A percentile compares a stretch with the other conserved stretches of the same genome.
Evolutionary conservation across 2,329 filamentous ascomycete species (phyloP).

Genomic region (Curvularia lunata): DNA sequence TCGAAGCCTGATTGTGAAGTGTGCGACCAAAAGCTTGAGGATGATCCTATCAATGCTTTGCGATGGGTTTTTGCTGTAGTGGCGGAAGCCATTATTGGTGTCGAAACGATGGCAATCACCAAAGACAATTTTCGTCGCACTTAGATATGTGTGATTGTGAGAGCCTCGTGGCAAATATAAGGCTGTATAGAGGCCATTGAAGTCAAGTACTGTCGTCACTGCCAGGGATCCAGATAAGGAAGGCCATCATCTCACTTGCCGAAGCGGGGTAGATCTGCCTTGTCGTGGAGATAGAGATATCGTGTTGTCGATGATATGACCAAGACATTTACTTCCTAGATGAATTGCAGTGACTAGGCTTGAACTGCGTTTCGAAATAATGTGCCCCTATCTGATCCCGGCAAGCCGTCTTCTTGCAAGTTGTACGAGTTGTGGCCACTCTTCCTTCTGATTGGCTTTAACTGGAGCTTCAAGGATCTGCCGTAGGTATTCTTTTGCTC

Average conservation of each 20-base stretch:
- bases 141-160: neutral
- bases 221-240: conserved; percentile 22
- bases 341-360: neutral
- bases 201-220: conserved; percentile 3
- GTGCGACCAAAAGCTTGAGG: conserved; percentile 55
- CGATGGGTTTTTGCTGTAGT: conserved; percentile 16
- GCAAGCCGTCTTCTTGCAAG: conserved; percentile 33
- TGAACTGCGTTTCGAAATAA: neutral
- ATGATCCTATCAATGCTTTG: conserved; percentile 52
- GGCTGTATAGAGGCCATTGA: neutral
- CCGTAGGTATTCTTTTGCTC: conserved; percentile 20
- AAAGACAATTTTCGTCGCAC: neutral
- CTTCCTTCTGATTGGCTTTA: conserved; percentile 24
- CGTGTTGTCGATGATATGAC: conserved; percentile 12
- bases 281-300: conserved; percentile 20
- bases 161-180: neutral
- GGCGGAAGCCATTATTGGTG: conserved; percentile 11
- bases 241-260: conserved; percentile 16
- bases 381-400: conserved; percentile 4
- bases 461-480: conserved; percentile 26
- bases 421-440: conserved; percentile 36
- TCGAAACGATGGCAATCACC: neutral
- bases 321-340: conserved; percentile 1
- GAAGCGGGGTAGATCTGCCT: conserved; percentile 24
- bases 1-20: conserved; percentile 54